These are phyloP conservation scores for Yamadazyma akitaensis DNA, from an alignment of 805 yeast genomes.

Conservation along the genomic window DNA sequence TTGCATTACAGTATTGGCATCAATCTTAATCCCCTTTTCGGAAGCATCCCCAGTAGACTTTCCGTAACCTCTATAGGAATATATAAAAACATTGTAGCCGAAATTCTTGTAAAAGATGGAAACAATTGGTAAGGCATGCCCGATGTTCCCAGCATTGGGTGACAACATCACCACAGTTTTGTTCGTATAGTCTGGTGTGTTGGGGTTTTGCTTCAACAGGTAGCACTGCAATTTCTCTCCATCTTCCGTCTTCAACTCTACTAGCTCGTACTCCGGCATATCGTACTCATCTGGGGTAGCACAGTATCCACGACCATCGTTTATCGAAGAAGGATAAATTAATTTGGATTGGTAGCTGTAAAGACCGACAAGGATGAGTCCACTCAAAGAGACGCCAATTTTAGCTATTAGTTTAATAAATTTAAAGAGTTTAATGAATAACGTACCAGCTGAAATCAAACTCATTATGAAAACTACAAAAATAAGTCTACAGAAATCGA, in stretches of 20 bases:
- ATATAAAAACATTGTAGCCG: conserved; percentile 74
- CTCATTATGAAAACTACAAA: conserved; percentile 2
- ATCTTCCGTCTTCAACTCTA: conserved; percentile 63
- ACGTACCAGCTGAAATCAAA: conserved; percentile 8
- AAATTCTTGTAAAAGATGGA: conserved; percentile 58
- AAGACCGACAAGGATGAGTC: conserved; percentile 47
- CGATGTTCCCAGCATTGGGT: conserved; percentile 97
- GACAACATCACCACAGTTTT: conserved; percentile 76
- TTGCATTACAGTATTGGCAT: conserved; percentile 69
- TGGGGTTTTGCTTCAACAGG: conserved; percentile 50
- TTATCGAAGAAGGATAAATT: conserved; percentile 81
- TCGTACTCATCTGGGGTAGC: conserved; percentile 74
- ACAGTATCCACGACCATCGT: conserved; percentile 67
- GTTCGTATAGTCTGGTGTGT: conserved; percentile 37
- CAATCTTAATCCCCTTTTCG: conserved; percentile 77
- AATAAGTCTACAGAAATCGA: too few species aligned
- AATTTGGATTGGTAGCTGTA: conserved; percentile 62
- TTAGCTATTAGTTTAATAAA: conserved; percentile 29
- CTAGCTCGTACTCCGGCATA: conserved; percentile 56
- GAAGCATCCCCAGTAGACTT: conserved; percentile 69
- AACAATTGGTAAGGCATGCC: conserved; percentile 82
- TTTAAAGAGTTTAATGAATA: conserved; percentile 14
- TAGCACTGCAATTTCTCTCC: conserved; percentile 66
- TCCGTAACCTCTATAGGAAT: conserved; percentile 92
- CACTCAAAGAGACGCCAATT: conserved; percentile 43